These are phyloP conservation scores for Hypoxylon sp. DNA, from an alignment of 2,329 filamentous ascomycete genomes.

Conservation along the genomic window DNA sequence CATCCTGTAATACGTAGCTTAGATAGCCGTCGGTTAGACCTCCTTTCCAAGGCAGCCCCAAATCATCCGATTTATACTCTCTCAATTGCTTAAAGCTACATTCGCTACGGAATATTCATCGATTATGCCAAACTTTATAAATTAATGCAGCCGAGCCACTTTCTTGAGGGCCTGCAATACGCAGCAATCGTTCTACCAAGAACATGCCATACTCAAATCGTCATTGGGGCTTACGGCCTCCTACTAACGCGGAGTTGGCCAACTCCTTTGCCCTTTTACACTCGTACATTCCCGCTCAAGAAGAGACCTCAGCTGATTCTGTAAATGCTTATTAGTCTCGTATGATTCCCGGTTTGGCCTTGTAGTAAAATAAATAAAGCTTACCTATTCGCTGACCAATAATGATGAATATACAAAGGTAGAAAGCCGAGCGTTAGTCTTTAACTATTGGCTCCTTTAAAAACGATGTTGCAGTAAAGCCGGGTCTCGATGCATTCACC, in stretches of 20 bases:
- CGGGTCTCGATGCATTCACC: conserved; percentile 31
- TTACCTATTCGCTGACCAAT: background rate
- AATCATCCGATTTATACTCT: conserved; percentile 1
- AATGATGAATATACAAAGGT: conserved; percentile 3
- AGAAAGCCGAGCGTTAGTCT: conserved; percentile 7
- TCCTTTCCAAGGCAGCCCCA: conserved; percentile 1
- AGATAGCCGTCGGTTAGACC: conserved; percentile 7
- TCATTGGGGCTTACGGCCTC: background rate
- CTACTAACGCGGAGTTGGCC: background rate
- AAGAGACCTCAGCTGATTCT: conserved; percentile 8
- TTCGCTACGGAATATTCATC: background rate
- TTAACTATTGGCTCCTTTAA: conserved; percentile 9
- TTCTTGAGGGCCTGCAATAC: background rate
- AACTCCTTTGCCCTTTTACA: background rate
- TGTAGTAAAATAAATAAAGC: background rate
- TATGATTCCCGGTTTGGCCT: conserved; percentile 16
- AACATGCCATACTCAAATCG: conserved; percentile 7
- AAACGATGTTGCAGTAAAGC: conserved; percentile 8
- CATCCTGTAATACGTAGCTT: background rate
- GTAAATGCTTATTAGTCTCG: conserved; percentile 8
- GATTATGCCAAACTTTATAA: background rate
- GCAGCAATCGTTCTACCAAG: background rate
- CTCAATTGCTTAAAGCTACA: too few species aligned
- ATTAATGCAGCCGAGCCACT: background rate
- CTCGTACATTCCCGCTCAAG: background rate